Evolutionary conservation across 2,329 filamentous ascomycete species (phyloP).

Genomic region (Dactylellina cionopaga): DNA sequence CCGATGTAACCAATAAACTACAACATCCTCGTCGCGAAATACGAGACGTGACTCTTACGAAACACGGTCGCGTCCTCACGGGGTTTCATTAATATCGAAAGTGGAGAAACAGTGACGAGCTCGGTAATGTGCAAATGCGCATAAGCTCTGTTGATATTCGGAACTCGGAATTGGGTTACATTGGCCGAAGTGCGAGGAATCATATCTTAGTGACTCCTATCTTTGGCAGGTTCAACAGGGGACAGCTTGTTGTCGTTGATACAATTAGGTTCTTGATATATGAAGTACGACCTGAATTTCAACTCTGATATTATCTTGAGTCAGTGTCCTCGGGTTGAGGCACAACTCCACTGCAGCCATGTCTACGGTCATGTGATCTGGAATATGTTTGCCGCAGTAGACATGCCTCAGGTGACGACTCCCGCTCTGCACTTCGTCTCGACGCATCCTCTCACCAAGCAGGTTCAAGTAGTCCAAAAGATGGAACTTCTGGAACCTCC

Average conservation of each 20-base stretch:
- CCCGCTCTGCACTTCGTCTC: conserved; percentile 51
- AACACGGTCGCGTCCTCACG: neutral
- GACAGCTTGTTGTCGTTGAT: too few species aligned
- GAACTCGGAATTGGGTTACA: too few species aligned
- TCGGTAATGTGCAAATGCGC: neutral
- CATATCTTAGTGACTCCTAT: too few species aligned
- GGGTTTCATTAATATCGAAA: neutral
- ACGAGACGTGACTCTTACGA: conserved; percentile 1
- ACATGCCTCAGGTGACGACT: conserved; percentile 39
- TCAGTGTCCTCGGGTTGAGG: neutral
- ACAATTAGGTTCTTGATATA: too few species aligned
- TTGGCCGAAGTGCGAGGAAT: too few species aligned
- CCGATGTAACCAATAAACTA: conserved; percentile 5
- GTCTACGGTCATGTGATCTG: conserved; percentile 15
- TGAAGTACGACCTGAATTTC: too few species aligned
- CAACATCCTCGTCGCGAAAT: too few species aligned
- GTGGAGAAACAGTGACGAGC: too few species aligned
- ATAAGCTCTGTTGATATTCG: neutral
- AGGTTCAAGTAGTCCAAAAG: neutral
- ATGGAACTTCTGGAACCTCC: neutral
- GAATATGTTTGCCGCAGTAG: conserved; percentile 11
- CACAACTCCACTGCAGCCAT: too few species aligned
- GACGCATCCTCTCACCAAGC: conserved; percentile 1
- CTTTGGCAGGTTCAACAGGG: too few species aligned
- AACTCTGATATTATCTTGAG: neutral